These are phyloP conservation scores for Drechmeria coniospora DNA, from an alignment of 2,329 filamentous ascomycete species.

Conservation along the genomic window DNA sequence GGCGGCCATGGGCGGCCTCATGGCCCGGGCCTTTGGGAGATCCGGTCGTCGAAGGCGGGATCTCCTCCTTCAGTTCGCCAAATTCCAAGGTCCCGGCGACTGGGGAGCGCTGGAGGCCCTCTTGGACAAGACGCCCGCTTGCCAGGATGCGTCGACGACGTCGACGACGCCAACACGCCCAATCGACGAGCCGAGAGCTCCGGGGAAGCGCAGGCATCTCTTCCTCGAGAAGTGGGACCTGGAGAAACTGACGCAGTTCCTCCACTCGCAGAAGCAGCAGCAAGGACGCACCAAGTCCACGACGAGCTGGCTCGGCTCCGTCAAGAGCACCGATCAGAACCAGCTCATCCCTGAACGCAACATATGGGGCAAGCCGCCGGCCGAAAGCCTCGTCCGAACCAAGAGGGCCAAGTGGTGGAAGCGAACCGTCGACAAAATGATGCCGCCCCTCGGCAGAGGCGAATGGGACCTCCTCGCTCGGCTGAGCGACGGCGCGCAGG, in stretches of 20 bases:
- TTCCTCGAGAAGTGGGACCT: slow-evolving; percentile 36
- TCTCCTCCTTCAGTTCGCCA: slow-evolving; percentile 26
- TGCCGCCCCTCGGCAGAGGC: slow-evolving; percentile 35
- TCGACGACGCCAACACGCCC: not conserved
- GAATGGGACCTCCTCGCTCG: slow-evolving; percentile 42
- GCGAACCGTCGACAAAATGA: slow-evolving; percentile 24
- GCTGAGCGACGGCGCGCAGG: slow-evolving; percentile 26
- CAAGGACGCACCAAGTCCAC: slow-evolving; percentile 10
- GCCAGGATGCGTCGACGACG: not conserved
- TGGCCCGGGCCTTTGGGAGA: slow-evolving; percentile 36
- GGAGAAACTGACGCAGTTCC: slow-evolving; percentile 25
- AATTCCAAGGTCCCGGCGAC: slow-evolving; percentile 20
- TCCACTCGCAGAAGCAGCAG: slow-evolving; percentile 24
- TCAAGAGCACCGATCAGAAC: slow-evolving; percentile 19
- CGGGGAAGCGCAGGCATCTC: slow-evolving; percentile 6
- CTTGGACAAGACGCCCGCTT: slow-evolving; percentile 5
- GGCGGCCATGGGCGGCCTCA: slow-evolving; percentile 28
- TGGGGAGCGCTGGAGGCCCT: slow-evolving; percentile 23
- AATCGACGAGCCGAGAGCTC: not conserved
- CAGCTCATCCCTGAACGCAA: slow-evolving; percentile 24
- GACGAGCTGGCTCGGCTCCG: slow-evolving; percentile 11
- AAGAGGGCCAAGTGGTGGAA: slow-evolving; percentile 34
- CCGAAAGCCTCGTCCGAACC: slow-evolving; percentile 21
- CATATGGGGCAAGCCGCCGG: slow-evolving; percentile 32
- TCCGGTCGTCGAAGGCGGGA: slow-evolving; percentile 33